phyloP scores from a whole-genome alignment of 1,139 yeast genomes.

The Nadsonia commutata region DNA sequence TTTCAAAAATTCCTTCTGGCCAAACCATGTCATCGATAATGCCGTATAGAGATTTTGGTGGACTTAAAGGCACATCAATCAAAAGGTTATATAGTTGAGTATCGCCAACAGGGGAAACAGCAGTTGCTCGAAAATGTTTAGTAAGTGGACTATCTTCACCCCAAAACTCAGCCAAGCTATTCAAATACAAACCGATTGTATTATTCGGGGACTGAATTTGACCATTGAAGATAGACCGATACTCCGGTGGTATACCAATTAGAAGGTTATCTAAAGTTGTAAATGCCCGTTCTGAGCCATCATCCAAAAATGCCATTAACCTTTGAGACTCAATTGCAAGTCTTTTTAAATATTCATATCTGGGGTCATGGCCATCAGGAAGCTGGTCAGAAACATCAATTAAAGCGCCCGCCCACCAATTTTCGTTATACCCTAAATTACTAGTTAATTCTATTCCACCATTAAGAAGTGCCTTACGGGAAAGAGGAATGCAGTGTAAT shows the following conservation, averaged over 20 bases:
- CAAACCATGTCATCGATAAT: not conserved
- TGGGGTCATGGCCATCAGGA: conserved; percentile 2
- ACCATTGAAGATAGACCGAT: not conserved
- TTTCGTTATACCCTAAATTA: conserved; percentile 26
- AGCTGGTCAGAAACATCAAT: conserved; percentile 11
- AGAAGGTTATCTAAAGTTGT: conserved; percentile 27
- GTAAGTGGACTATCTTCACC: not conserved
- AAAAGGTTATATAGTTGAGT: not conserved
- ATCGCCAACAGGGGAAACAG: not conserved
- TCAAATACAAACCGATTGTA: not conserved
- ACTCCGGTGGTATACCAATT: conserved; percentile 8
- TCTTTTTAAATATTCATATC: conserved; percentile 7
- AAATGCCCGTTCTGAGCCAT: conserved; percentile 26
- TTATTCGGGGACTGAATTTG: not conserved
- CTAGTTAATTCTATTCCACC: conserved; percentile 19
- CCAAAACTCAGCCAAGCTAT: not conserved
- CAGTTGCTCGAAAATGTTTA: not conserved
- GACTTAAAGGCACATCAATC: not conserved
- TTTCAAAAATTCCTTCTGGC: not conserved
- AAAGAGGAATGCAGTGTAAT: conserved; percentile 29
- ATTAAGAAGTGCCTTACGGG: conserved; percentile 24
- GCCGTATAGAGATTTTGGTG: not conserved
- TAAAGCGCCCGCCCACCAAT: conserved; percentile 32
- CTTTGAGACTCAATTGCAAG: conserved; percentile 29
- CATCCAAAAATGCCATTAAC: conserved; percentile 30